Evolutionary conservation across 1,284 basidiomycete species (phyloP), one percentile per base, ranked within the genome.

Genomic region (Calocybe gambosa): DNA sequence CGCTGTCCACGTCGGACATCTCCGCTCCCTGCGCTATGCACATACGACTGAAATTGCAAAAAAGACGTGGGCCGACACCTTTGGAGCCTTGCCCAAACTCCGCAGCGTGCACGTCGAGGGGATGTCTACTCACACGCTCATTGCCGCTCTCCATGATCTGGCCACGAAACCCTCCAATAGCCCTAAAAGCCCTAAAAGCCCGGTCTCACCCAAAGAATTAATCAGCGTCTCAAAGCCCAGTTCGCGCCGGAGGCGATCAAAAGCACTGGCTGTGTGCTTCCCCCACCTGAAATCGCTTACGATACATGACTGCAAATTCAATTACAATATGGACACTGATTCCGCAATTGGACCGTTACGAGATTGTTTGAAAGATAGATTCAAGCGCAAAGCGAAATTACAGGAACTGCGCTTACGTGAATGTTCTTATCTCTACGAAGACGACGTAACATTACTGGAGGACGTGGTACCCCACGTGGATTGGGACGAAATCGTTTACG

Each of bases 211-310:
- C 15, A 46, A 45, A 29, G 44, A 46, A 8, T 45, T 54, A 38
- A 21, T 42, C 12, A 42, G 40, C 16, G 36, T 40, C 5, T 45
- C 15, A 15, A 46, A 41, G 29, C 43, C 47, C 31, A 40, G 39
- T 10, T 36, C 43, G 10, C 47, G 40, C 8, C 47, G 45, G 38
- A 38, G 48, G 39, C 46, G 43, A 19, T 51, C 54, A 15, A 38
- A 39, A 15, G 39, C 43, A 34, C 50, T 51, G 7, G 31, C 50
- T 13, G 39, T 70, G 49, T 61, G 57, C 52, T 61, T 65, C 45
- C 63, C 67, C 0, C 52, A 53, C 15, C 58, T 72, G 39, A 52
- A 55, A 38, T 54, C 57, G 39, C 52, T 72, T 15, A 51, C 54
- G 18, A 40, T 70, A 13, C 49, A 58, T 25, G 41, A 46, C 1